These are phyloP conservation scores for Pseudogymnoascus sp. DNA, from an alignment of 2,329 filamentous ascomycete species.

Conservation along the genomic window DNA sequence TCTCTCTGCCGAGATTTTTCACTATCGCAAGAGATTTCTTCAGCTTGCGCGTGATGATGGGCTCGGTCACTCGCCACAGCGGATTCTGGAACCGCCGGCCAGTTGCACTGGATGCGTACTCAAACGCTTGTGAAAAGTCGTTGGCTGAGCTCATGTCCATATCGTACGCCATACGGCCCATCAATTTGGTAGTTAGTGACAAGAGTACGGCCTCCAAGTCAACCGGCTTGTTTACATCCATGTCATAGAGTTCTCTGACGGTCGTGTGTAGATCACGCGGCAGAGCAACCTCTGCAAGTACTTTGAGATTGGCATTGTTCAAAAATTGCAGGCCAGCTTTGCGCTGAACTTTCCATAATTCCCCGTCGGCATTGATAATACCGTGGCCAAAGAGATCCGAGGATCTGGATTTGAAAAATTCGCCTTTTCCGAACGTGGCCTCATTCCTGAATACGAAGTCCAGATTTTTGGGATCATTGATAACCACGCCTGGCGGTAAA, in stretches of 20 bases:
- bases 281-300: constrained; percentile 48
- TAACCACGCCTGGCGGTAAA: constrained; percentile 52
- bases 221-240: constrained; percentile 26
- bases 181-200: constrained; percentile 55
- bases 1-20: constrained; percentile 46
- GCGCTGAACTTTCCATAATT: constrained; percentile 53
- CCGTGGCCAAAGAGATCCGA: constrained; percentile 58
- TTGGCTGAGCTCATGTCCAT: constrained; percentile 59
- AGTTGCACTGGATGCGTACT: constrained; percentile 51
- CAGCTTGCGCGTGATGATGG: constrained; percentile 40
- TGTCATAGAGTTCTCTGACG: constrained; percentile 31
- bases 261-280: constrained; percentile 43
- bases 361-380: constrained; percentile 59
- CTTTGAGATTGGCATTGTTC: constrained; percentile 46
- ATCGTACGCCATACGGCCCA: constrained; percentile 61
- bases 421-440: constrained; percentile 51
- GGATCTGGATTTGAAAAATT: constrained; percentile 50
- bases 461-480: constrained; percentile 52
- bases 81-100: constrained; percentile 59
- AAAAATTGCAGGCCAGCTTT: constrained; percentile 54
- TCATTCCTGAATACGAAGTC: constrained; percentile 56
- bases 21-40: constrained; percentile 42
- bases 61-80: constrained; percentile 51
- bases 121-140: constrained; percentile 52
- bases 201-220: constrained; percentile 54